Conservation (phyloP, 768 basidiomycete species). For the Naganishia antarctica region DNA sequence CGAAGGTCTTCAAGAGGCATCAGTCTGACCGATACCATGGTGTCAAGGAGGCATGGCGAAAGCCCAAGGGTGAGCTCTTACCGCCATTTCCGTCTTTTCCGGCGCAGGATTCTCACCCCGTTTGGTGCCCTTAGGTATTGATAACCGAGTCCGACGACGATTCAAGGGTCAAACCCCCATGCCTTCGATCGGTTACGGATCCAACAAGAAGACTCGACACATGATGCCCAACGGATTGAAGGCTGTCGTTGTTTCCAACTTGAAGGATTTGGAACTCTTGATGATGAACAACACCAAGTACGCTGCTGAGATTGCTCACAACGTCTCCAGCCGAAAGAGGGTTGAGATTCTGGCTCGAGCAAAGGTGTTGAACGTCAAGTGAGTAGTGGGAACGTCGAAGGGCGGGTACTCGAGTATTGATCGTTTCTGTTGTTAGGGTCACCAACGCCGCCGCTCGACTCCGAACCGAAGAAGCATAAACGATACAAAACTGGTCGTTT, state of each 20-base stretch:
- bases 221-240: slow-evolving; percentile 92
- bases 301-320: slow-evolving; percentile 94
- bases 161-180: slow-evolving; percentile 87
- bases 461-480: slow-evolving; percentile 77
- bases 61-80: slow-evolving; percentile 69
- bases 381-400: slow-evolving; percentile 30
- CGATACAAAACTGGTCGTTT: neutral
- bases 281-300: slow-evolving; percentile 97
- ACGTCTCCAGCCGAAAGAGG: slow-evolving; percentile 92
- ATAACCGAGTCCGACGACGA: slow-evolving; percentile 62
- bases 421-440: slow-evolving; percentile 52
- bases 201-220: slow-evolving; percentile 93
- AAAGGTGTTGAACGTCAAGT: slow-evolving; percentile 64
- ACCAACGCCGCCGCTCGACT: slow-evolving; percentile 87
- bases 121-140: slow-evolving; percentile 60
- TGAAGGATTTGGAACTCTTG: slow-evolving; percentile 85
- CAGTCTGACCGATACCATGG: slow-evolving; percentile 96
- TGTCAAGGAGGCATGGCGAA: slow-evolving; percentile 98
- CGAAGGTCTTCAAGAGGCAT: slow-evolving; percentile 97
- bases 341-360: slow-evolving; percentile 79
- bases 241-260: slow-evolving; percentile 91
- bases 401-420: too few relatives aligned
- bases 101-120: neutral
- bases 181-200: slow-evolving; percentile 93
- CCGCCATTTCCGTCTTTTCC: too few relatives aligned